phyloP scores from a whole-genome alignment of 768 basidiomycete species.

The Boletus reticuloceps region DNA sequence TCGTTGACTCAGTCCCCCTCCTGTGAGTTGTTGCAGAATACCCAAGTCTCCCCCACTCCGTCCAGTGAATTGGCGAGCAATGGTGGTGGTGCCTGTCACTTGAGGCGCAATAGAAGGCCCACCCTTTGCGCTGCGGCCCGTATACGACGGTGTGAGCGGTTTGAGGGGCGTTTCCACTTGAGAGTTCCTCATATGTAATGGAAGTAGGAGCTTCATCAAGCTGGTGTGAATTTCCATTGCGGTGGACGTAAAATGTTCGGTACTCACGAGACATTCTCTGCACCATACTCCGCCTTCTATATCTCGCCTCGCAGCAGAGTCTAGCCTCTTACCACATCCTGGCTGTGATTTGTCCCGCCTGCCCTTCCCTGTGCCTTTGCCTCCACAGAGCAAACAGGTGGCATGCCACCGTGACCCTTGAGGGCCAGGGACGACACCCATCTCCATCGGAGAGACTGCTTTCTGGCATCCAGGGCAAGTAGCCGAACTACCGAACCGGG shows the following conservation, averaged over 20 bases:
- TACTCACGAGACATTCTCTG: constrained; percentile 74
- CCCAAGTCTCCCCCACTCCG: constrained; percentile 39
- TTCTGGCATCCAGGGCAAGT: constrained; percentile 75
- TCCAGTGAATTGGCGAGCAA: constrained; percentile 75
- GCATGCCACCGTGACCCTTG: constrained; percentile 81
- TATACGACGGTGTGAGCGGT: constrained; percentile 45
- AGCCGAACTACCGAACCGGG: constrained; percentile 39
- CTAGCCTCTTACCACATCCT: constrained; percentile 80
- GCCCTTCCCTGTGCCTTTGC: constrained; percentile 46
- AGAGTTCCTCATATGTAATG: constrained; percentile 43
- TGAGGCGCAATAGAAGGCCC: constrained; percentile 46
- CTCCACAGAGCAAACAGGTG: constrained; percentile 77
- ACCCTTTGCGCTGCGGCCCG: constrained; percentile 35
- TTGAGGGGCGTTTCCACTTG: constrained; percentile 51
- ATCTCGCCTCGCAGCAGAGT: constrained; percentile 78
- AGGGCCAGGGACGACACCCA: constrained; percentile 82
- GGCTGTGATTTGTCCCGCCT: constrained; percentile 56
- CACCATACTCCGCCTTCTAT: constrained; percentile 75
- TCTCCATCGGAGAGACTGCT: constrained; percentile 78
- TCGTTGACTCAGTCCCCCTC: constrained; percentile 62
- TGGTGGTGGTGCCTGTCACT: constrained; percentile 65
- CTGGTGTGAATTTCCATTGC: constrained; percentile 5
- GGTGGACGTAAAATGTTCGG: neutral
- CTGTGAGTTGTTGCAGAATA: constrained; percentile 57
- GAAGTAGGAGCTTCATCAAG: constrained; percentile 52